Evolutionary conservation across 2,329 filamentous ascomycete species (phyloP), one percentile per base, ranked within the genome.

Genomic region (Nemania sp.): DNA sequence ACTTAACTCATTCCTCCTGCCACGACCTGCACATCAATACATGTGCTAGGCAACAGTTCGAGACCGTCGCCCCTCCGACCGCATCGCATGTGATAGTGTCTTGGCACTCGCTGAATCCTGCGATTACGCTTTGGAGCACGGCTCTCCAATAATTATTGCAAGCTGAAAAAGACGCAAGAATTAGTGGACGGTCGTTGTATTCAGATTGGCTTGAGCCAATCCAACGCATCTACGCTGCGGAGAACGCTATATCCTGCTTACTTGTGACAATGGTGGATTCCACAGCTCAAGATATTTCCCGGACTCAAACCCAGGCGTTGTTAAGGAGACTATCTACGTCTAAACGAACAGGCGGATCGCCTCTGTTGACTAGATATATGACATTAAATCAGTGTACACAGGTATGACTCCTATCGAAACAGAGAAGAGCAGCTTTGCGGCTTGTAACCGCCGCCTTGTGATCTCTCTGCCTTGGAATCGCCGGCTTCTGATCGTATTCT

Each of bases 31-130:
- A 31, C 15, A 46, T 42, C 30, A 33, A 42, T 37, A 23, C 11
- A 14, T 19, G 31, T 12, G n/a, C 36, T 37, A 51, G 52, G 52
- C 48, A 51, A 36, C 47, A 37, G 36, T 19, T 37, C 47, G 33
- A 40, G 12, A 22, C 23, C 6, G 6, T n/a, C 3, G 12, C 14
- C 33, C 33, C 11, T 6, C 33, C 6, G 33, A 17, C 14, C 19
- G 17, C 5, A 11, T 20, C 23, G 12, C 52, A 58, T 55, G 44
- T 57, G 52, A 55, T 15, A 30, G 26, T 40, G 37, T 48, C 43
- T 58, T 52, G 48, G 47, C 52, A 14, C 28, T 36, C 42, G 6
- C 24, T 7, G 15, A 17, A 19, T 12, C 19, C 45, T 28, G n/a
- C 23, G 19, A 37, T 39, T 28, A 39, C 30, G 43, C 22, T 37